Conservation (phyloP, 495 filamentous ascomycete species). For the Penicillium simplicissimum region DNA sequence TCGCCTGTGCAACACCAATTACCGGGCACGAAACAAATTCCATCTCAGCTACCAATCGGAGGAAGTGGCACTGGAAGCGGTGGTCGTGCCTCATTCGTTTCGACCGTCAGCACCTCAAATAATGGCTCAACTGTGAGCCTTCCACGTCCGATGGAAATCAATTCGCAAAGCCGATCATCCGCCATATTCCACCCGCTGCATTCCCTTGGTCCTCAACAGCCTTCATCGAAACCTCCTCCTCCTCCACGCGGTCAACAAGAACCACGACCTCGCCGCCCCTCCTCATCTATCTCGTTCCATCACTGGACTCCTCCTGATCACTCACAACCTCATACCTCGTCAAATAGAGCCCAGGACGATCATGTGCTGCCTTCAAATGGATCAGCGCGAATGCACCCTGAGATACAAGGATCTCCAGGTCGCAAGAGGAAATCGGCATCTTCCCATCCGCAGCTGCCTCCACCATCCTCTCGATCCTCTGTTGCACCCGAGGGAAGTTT, state of each 20-base stretch:
- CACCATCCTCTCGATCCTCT: not conserved
- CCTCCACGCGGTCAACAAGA: not conserved
- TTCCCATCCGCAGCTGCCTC: conserved; percentile 3
- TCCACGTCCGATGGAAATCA: conserved; percentile 1
- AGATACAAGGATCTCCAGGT: not conserved
- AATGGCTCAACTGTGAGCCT: not conserved
- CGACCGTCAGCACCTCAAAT: not conserved
- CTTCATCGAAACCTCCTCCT: not conserved
- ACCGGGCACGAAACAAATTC: not conserved
- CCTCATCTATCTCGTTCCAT: conserved; percentile 15
- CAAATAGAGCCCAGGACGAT: not conserved
- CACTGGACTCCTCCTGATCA: conserved; percentile 16
- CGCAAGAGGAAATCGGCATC: conserved; percentile 7
- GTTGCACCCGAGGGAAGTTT: not conserved
- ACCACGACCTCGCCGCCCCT: not conserved
- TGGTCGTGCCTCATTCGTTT: not conserved
- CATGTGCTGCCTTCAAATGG: not conserved
- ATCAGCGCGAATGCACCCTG: not conserved
- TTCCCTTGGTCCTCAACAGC: not conserved
- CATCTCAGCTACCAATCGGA: not conserved
- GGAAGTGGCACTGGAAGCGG: not conserved
- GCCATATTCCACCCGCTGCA: not conserved
- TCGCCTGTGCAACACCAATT: not conserved
- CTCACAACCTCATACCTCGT: conserved; percentile 1
- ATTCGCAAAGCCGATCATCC: not conserved